These are phyloP conservation scores for Yamadazyma sp. DNA, from an alignment of 1,139 yeast species.

Conservation along the genomic window DNA sequence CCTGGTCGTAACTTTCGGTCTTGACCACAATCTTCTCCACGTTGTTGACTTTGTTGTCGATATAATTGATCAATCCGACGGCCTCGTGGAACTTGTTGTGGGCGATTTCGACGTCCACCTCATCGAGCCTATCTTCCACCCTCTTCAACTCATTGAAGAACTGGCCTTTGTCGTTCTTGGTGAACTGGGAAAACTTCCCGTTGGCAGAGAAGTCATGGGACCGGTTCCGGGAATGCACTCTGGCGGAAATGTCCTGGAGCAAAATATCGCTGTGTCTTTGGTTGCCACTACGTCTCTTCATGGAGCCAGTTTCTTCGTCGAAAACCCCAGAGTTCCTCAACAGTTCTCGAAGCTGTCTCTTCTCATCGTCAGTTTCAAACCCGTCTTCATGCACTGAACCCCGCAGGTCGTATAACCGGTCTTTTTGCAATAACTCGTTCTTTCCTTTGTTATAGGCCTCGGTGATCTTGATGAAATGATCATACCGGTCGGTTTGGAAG, in stretches of 20 bases:
- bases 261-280: conserved; percentile 39
- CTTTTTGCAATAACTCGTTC: conserved; percentile 54
- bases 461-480: conserved; percentile 57
- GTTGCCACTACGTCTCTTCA: conserved; percentile 28
- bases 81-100: conserved; percentile 59
- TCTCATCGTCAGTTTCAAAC: conserved; percentile 32
- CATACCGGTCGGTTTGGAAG: conserved; percentile 64
- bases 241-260: conserved; percentile 53
- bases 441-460: conserved; percentile 65
- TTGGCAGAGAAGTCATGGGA: conserved; percentile 44
- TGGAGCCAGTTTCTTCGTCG: conserved; percentile 23
- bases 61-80: conserved; percentile 49
- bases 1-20: conserved; percentile 12
- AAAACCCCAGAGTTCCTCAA: conserved; percentile 37
- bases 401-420: conserved; percentile 41
- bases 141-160: conserved; percentile 47
- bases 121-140: conserved; percentile 64
- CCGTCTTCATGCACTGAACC: conserved; percentile 15
- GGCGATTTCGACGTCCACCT: conserved; percentile 64
- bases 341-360: conserved; percentile 41
- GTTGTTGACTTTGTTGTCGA: conserved; percentile 33
- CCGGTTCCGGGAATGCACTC: conserved; percentile 56
- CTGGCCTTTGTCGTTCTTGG: conserved; percentile 25
- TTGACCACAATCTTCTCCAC: conserved; percentile 21
- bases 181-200: conserved; percentile 16